These are phyloP conservation scores for Chlorella ohadii DNA, from an alignment of 139 green algal genomes.

Conservation along the genomic window DNA sequence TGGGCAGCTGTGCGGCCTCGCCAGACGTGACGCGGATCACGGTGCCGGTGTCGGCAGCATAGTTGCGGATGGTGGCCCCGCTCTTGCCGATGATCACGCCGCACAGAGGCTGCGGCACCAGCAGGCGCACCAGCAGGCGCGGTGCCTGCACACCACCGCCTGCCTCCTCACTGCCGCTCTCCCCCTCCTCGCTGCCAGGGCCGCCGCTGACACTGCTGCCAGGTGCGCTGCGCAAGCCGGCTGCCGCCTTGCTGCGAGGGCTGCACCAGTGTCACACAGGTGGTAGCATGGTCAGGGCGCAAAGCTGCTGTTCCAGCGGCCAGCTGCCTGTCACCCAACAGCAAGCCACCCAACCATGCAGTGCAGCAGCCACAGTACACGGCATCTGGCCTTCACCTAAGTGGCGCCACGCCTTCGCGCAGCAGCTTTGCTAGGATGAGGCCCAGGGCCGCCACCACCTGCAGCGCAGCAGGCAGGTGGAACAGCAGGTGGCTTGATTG, in stretches of 20 bases:
- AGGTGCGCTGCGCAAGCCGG: neutral
- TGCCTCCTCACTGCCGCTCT: neutral
- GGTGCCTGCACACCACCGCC: neutral
- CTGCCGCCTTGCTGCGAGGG: slow-evolving; percentile 32
- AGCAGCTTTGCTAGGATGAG: slow-evolving; percentile 79
- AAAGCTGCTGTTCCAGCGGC: neutral
- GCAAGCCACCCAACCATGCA: too few relatives aligned
- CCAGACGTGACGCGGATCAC: slow-evolving; percentile 51
- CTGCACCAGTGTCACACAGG: neutral
- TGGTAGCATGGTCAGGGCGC: neutral
- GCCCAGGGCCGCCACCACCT: slow-evolving; percentile 77
- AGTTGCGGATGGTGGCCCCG: slow-evolving; percentile 77
- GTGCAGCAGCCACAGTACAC: too few relatives aligned
- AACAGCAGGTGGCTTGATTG: too few relatives aligned
- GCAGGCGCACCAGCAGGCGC: slow-evolving; percentile 60
- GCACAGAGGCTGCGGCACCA: slow-evolving; percentile 81
- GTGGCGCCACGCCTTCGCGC: slow-evolving; percentile 44
- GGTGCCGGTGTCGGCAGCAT: slow-evolving; percentile 72
- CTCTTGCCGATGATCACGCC: slow-evolving; percentile 84
- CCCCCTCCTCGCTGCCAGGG: neutral
- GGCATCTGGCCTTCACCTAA: neutral
- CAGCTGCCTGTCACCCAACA: neutral
- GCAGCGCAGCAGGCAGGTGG: neutral
- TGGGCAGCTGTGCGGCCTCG: neutral
- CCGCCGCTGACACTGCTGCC: neutral